Percentiles rank a stretch among this genome's conserved stretches.
These are phyloP conservation scores for Fusarium sp. DNA, from an alignment of 2,329 filamentous ascomycete species.

Conservation along the genomic window DNA sequence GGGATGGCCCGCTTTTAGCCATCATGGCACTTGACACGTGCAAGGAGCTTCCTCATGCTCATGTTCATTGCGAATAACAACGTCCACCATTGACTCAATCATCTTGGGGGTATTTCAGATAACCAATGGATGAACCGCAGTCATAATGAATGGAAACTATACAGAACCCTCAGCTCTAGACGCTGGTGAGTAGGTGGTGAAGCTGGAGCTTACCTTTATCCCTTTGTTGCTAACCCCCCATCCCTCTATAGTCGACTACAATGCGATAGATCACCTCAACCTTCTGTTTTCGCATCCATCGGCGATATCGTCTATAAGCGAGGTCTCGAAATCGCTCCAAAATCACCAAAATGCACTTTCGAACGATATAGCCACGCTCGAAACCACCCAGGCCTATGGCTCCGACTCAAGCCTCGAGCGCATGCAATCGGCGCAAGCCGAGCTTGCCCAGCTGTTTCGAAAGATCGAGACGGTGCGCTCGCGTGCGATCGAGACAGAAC, in stretches of 20 bases:
- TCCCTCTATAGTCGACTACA: constrained; percentile 73
- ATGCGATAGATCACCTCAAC: constrained; percentile 93
- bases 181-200: constrained; percentile 53
- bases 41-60: constrained; percentile 39
- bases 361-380: constrained; percentile 77
- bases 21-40: constrained; percentile 48
- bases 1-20: constrained; percentile 41
- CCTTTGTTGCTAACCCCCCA: constrained; percentile 37
- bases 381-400: constrained; percentile 83
- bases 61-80: constrained; percentile 13
- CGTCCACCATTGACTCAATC: neutral
- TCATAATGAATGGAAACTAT: constrained; percentile 56
- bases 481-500: constrained; percentile 90
- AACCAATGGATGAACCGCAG: neutral
- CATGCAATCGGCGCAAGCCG: constrained; percentile 90
- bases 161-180: constrained; percentile 56
- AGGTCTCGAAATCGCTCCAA: constrained; percentile 79
- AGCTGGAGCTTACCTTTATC: constrained; percentile 18
- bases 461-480: constrained; percentile 95
- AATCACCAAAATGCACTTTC: constrained; percentile 86
- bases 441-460: constrained; percentile 88
- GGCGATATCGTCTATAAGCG: constrained; percentile 79
- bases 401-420: constrained; percentile 89
- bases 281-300: constrained; percentile 91
- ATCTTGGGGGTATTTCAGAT: constrained; percentile 15